Conservation (phyloP, 805 yeast genomes). For the Phaffomyces thermotolerans region DNA sequence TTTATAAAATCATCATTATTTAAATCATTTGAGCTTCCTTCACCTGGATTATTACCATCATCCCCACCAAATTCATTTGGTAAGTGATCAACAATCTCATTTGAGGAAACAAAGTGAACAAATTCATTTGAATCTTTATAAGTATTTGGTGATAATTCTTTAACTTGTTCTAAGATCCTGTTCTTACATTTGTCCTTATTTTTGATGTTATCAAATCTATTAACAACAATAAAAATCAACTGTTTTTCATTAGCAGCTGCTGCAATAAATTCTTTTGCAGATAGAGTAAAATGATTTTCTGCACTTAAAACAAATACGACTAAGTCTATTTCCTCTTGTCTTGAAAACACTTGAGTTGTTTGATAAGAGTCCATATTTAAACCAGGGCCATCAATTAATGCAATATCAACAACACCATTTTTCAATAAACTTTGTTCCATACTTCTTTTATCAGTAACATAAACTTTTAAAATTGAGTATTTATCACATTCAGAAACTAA, state of each 20-base stretch:
- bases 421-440: constrained; percentile 62
- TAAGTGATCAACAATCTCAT: constrained; percentile 32
- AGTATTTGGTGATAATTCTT: constrained; percentile 82
- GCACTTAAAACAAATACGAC: constrained; percentile 95
- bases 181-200: constrained; percentile 75
- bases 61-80: constrained; percentile 33
- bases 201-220: constrained; percentile 79
- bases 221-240: constrained; percentile 88
- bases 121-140: constrained; percentile 83
- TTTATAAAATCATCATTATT: constrained; percentile 25
- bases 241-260: constrained; percentile 89
- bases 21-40: constrained; percentile 24
- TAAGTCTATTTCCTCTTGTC: constrained; percentile 95
- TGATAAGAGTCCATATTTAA: constrained; percentile 87
- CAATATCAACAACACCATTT: constrained; percentile 88
- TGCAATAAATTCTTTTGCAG: constrained; percentile 89
- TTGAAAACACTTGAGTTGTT: constrained; percentile 89
- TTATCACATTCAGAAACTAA: constrained; percentile 69
- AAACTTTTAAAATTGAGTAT: constrained; percentile 70
- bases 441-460: constrained; percentile 68
- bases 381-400: constrained; percentile 96
- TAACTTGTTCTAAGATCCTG: constrained; percentile 78
- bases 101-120: constrained; percentile 84
- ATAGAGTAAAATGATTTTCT: constrained; percentile 89
- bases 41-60: constrained; percentile 26